phyloP scores from a whole-genome alignment of 2,329 filamentous ascomycete genomes.

The Penicillium corylophilum region DNA sequence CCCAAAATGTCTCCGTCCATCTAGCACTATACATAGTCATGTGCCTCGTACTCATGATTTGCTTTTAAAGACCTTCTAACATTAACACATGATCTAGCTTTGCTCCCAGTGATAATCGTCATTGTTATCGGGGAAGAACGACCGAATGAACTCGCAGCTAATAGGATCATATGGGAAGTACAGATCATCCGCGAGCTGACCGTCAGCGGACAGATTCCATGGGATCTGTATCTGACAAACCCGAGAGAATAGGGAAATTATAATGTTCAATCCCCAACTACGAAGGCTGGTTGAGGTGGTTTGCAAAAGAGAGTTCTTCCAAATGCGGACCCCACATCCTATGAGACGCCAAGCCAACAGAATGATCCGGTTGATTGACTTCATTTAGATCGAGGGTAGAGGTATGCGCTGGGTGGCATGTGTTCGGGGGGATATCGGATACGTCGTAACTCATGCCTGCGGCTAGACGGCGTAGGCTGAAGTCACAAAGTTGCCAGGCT shows the following conservation, averaged over 20 bases:
- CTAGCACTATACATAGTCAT: too few species aligned
- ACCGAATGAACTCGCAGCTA: conserved; percentile 38
- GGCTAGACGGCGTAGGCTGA: conserved; percentile 35
- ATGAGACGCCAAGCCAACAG: not conserved
- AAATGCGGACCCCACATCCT: conserved; percentile 16
- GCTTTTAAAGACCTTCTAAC: too few species aligned
- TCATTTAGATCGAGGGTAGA: conserved; percentile 7
- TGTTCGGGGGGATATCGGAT: conserved; percentile 31
- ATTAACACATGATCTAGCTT: too few species aligned
- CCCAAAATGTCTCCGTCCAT: too few species aligned
- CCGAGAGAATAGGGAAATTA: too few species aligned
- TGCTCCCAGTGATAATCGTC: conserved; percentile 30
- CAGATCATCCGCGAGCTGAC: conserved; percentile 19
- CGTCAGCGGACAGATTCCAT: conserved; percentile 8
- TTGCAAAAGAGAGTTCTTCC: conserved; percentile 1
- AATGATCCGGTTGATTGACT: not conserved
- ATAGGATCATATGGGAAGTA: conserved; percentile 43
- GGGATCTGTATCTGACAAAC: conserved; percentile 12
- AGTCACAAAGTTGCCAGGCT: conserved; percentile 43
- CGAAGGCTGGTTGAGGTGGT: conserved; percentile 6
- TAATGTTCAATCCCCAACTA: too few species aligned
- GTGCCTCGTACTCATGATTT: too few species aligned
- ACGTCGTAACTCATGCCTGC: conserved; percentile 37
- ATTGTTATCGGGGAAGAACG: conserved; percentile 35
- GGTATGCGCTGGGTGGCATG: conserved; percentile 16